Conservation (phyloP, 257 asterid species). For the Ehretia macrophylla region DNA sequence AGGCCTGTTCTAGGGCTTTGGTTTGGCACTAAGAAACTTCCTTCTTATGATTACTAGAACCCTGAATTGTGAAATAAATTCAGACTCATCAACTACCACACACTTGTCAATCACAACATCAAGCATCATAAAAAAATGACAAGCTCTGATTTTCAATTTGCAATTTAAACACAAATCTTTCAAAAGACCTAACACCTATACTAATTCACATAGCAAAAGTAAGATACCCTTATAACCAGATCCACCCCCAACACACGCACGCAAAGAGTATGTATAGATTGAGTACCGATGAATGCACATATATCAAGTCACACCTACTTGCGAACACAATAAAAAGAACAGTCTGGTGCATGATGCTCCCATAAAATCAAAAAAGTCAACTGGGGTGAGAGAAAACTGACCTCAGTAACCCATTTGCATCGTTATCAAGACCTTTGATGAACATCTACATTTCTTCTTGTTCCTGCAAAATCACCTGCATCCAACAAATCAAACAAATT, state of each 20-base stretch:
- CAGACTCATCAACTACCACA: neutral
- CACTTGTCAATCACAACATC: neutral
- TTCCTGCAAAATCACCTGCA: too few relatives aligned
- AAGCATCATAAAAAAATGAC: slow-evolving; percentile 1
- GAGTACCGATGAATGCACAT: too few relatives aligned
- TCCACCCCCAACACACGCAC: too few relatives aligned
- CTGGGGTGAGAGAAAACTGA: neutral
- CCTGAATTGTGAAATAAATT: slow-evolving; percentile 19
- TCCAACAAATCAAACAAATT: too few relatives aligned
- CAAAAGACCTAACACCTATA: neutral
- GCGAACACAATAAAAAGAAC: too few relatives aligned
- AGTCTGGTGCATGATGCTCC: neutral
- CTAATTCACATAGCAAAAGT: too few relatives aligned
- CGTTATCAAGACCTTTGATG: slow-evolving; percentile 42
- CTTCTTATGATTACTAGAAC: slow-evolving; percentile 27
- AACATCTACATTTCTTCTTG: slow-evolving; percentile 29
- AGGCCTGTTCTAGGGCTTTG: slow-evolving; percentile 29
- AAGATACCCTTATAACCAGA: too few relatives aligned
- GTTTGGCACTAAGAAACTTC: slow-evolving; percentile 26
- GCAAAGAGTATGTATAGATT: too few relatives aligned
- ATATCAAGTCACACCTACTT: too few relatives aligned
- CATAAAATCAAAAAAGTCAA: neutral
- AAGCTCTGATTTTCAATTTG: neutral
- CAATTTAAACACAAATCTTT: neutral
- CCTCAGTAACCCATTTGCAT: slow-evolving; percentile 55